Evolutionary conservation across 192 early-diverging fungal species (phyloP), one percentile per base, ranked within the genome.

Genomic region (Gamsiella multidivaricata): DNA sequence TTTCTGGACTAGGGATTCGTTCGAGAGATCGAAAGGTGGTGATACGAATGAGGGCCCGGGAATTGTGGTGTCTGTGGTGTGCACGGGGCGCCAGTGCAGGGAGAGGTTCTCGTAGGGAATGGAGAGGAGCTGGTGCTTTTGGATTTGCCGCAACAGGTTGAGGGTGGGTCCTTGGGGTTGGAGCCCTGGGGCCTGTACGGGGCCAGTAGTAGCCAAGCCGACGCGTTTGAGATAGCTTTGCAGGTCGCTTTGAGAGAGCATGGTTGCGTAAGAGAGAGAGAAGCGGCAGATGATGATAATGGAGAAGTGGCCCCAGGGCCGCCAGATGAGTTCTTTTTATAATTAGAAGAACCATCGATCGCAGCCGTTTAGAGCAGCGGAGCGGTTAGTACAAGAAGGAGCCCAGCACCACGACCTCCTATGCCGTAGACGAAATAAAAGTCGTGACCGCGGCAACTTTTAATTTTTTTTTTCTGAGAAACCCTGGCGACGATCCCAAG

Each of bases 71-170:
- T 45, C 18, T 7, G 28, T 18, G 11, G 41, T 32, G 3, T 47
- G 12, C 45, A 58, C 1, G 1, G 66, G 66, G 22, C 54, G 55
- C 47, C 34, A 59, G 26, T 50, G 66, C 23, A 59, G 26, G 15
- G 55, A 51, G 18, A 59, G 54, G 36, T 39, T 59, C 47, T 69
- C 56, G 46, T 59, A 59, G 2, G 55, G 34, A 11, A 69, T 58
- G 5, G 46, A 47, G 14, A 15, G 3, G 11, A 68, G 20, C 25
- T 68, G 54, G 15, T 31, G 32, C 10, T n/a, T 25, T 4, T 49
- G 47, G 46, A 69, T 33, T 23, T 22, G 4, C 26, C 8, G 5
- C 8, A 63, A 31, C 3, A 63, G 46, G 18, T 51, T 6, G 1
- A 36, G 5, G 47, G 45, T 36, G 29, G 61, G 22, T 3, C 1